Conservation (phyloP, 164 flowering plant species). For the Magnolia sinica region DNA sequence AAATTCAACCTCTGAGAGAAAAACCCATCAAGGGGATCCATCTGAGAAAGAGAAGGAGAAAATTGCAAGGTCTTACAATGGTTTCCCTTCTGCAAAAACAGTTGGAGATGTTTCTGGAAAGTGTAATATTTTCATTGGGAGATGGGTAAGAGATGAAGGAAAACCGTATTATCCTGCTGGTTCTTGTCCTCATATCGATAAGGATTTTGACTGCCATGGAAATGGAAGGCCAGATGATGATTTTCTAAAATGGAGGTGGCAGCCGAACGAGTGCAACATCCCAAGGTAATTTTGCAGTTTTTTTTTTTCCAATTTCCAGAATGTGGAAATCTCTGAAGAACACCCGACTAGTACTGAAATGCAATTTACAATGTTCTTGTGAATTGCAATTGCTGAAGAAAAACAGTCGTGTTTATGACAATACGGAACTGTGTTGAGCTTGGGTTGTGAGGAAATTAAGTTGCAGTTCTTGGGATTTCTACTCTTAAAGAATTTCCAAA, state of each 20-base stretch:
- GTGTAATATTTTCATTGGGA: conserved; percentile 75
- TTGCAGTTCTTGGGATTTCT: neutral
- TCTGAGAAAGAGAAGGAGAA: neutral
- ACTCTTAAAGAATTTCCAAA: neutral
- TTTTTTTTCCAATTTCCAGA: neutral
- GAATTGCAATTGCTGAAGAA: neutral
- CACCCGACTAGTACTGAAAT: no score
- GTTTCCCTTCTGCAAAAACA: conserved; percentile 12
- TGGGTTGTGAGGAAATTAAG: neutral
- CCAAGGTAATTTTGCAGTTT: conserved; percentile 38
- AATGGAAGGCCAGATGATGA: conserved; percentile 70
- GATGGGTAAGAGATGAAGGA: conserved; percentile 72
- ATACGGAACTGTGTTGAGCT: neutral
- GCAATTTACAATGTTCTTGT: no score
- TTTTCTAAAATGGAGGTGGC: conserved; percentile 71
- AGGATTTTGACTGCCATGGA: conserved; percentile 61
- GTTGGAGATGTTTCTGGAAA: conserved; percentile 8
- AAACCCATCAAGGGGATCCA: neutral
- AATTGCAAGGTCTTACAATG: neutral
- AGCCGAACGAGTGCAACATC: conserved; percentile 63
- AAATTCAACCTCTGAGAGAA: conserved; percentile 20
- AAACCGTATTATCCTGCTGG: conserved; percentile 65
- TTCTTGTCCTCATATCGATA: conserved; percentile 69
- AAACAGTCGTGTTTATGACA: neutral
- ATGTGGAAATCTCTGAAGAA: no score